Base-by-base conservation (phyloP, 441 rosid species). In the Populus hybrid region DNA sequence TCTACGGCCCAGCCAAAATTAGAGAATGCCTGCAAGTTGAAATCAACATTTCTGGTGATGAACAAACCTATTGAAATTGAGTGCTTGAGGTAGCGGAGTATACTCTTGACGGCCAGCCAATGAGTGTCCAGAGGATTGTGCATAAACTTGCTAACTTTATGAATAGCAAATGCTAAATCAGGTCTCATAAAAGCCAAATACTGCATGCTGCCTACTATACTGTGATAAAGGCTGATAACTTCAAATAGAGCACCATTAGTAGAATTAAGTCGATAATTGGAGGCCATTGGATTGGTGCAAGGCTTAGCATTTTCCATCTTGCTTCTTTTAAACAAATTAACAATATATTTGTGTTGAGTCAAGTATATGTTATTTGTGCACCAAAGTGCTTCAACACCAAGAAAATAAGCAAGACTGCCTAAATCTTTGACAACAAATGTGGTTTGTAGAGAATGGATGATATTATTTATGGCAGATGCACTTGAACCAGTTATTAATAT, bases 1-100 rank as follows among this genome's bases (percentile, higher is more conserved):
- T 50, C 1, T 0, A 8, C n/a, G 0, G 8, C 59, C 59, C 2
- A 50, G 7, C 16, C 0, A 5, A 7, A 50, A 50, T 16, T n/a
- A 0, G n/a, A 50, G 0, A 50, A 50, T 5, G 59, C n/a, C 0
- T 50, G 8, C n/a, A 50, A 5, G 1, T 0, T 16, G 7, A 5
- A 50, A 5, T 50, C 0, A 4, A 0, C 20, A 50, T 0, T 16
- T 5, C 5, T 16, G 59, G 0, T 1, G n/a, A 50, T 50, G n/a
- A 50, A 14, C 6, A 16, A 16, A 1, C n/a, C n/a, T 1, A 8
- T 50, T 1, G n/a, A 50, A 1, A 16, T 50, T 2, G n/a, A 50
- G 0, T 50, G n/a, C 2, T 50, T 50, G 2, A 50, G 59, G 0
- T 50, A 50, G 0, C 2, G 8, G 7, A 50, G 8, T 5, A 16